Base-by-base conservation (phyloP, 805 yeast species). In the Hanseniaspora taiwanica region DNA sequence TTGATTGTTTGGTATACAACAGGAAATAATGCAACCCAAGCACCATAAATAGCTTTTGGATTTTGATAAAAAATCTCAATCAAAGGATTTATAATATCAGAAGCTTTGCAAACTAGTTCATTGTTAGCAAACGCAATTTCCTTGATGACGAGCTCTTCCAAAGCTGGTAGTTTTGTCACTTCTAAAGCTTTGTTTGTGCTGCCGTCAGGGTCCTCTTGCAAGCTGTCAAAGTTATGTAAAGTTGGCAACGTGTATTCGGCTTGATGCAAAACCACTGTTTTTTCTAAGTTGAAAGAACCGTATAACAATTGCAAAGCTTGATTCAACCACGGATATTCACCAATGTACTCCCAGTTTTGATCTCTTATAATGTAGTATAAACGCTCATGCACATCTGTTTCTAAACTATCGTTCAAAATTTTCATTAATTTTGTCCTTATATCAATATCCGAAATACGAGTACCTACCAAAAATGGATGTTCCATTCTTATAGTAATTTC, bases 301-400 rank as follows among this genome's bases (percentile, higher is more conserved):
- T 80, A 84, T 6, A 91, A 60, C 21, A 93, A 60, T 54, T 87
- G 96, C 16, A 84, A 65, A 0, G 95, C 97, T 57, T 89, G 97
- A 55, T 85, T 85, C 45, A 89, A 62, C 98, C 98, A 91, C 33
- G 86, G 82, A 51, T 81, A 82, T 48, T 91, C 98, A 1, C 94
- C 87, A 29, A 91, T 64, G 48, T 74, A 81, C 55, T 91, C 99
- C 99, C 99, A 91, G 52, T 85, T 89, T 56, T 91, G 99, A 51
- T 91, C 97, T 29, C 89, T 66, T n/a, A 93, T 72, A 7, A 89
- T 79, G 50, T 93, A 93, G 47, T 79, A 76, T 27, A 91, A 64
- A 43, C 98, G 69, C 56, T 83, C 85, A 48, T 74, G 72, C 19
- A 86, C 69, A 48, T 82, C 86, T 38, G 66, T 71, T 45, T 87